Base-by-base conservation (phyloP, 257 asterid species). In the Asclepias syriaca region DNA sequence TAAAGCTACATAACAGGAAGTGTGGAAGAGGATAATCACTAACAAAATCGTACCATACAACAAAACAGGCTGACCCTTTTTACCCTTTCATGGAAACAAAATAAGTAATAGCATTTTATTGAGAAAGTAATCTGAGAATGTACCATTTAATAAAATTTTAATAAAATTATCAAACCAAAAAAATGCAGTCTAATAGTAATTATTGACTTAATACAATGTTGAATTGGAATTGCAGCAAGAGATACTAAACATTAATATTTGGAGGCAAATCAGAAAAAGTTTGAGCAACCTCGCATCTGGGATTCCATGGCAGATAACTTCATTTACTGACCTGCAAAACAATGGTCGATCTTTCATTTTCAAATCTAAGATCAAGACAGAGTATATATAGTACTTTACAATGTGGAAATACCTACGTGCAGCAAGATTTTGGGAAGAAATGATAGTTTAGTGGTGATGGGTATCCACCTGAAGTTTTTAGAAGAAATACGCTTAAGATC, bases 371-470 rank as follows among this genome's bases (percentile, higher is more conserved):
- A 49, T 54, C 40, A 68, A 69, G 12, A 53, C 63, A 54, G 50
- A 69, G 51, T 77, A 74, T 24, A 11, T n/a, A 53, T 14, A 60
- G 66, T 69, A 79, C 50, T 73, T 58, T 72, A 80, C 67, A 77
- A 69, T 81, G 73, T 67, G 72, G 84, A 83, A 88, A 82, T 85
- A 91, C 96, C 89, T 76, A 95, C 99, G 98, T 95, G 99, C 99
- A 95, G 91, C 98, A 92, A 75, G 99, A 95, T 85, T 92, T 95
- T 0, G 98, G 99, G 80, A 95, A 95, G 79, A 92, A 92, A 84
- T 90, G 85, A 79, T 95, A 95, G 81, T 92, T 95, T 54, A 95
- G 69, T 4, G 99, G 97, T 68, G 99, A 95, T 79, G 99, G 99
- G 81, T 95, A 95, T 86, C 96, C 99, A 77, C 99, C 99, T 95